Conservation (phyloP, 805 yeast genomes). For the Lipomyces oligophaga region DNA sequence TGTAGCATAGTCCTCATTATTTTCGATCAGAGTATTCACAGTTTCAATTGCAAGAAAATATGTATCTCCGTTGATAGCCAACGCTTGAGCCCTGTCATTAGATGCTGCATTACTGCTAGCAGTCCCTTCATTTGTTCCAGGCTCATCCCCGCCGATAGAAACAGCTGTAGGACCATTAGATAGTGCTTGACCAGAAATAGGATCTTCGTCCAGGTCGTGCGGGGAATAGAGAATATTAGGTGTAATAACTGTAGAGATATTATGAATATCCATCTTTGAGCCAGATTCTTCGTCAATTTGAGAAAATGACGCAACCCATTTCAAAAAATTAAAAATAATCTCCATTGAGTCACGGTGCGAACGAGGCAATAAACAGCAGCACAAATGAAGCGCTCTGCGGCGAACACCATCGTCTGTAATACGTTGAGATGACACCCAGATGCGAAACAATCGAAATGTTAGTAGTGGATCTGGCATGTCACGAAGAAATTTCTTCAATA, state of each 20-base stretch:
- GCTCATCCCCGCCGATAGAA: slow-evolving; percentile 4
- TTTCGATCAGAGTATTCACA: slow-evolving; percentile 73
- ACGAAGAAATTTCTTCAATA: slow-evolving; percentile 84
- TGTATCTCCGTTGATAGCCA: slow-evolving; percentile 55
- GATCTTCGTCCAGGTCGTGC: slow-evolving; percentile 6
- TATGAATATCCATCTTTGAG: slow-evolving; percentile 94
- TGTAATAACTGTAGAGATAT: slow-evolving; percentile 89
- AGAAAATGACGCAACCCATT: slow-evolving; percentile 95
- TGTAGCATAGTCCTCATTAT: slow-evolving; percentile 71
- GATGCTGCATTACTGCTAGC: slow-evolving; percentile 1
- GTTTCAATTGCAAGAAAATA: slow-evolving; percentile 90
- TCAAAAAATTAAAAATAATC: slow-evolving; percentile 76
- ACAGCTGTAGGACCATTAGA: background rate
- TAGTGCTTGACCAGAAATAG: background rate
- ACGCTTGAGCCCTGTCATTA: slow-evolving; percentile 40
- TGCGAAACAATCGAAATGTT: slow-evolving; percentile 66
- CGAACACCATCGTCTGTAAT: slow-evolving; percentile 43
- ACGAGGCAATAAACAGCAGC: slow-evolving; percentile 75
- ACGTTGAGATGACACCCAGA: slow-evolving; percentile 52
- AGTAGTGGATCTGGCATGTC: slow-evolving; percentile 90
- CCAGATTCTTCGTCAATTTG: slow-evolving; percentile 86
- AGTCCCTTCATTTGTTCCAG: slow-evolving; percentile 3
- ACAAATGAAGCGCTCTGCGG: slow-evolving; percentile 55
- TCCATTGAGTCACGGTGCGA: slow-evolving; percentile 81
- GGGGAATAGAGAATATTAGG: slow-evolving; percentile 75